Conservation (phyloP, 2,329 filamentous ascomycete species). For the Achaetomium macrosporum region DNA sequence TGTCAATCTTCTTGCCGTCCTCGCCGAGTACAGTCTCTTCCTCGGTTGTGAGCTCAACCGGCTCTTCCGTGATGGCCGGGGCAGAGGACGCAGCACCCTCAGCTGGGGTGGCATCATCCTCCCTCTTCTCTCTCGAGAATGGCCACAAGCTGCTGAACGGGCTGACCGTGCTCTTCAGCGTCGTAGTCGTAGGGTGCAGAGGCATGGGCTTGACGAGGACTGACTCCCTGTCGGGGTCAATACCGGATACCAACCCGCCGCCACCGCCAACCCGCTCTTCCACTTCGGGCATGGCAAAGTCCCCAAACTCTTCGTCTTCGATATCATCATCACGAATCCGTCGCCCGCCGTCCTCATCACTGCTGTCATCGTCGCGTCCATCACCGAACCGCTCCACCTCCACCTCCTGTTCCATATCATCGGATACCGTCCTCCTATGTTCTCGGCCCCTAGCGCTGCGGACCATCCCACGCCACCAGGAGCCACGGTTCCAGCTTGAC, state of each 20-base stretch:
- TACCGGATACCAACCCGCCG: constrained; percentile 17
- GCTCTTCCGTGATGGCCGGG: constrained; percentile 29
- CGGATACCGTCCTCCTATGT: constrained; percentile 5
- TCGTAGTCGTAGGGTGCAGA: constrained; percentile 37
- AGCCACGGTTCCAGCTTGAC: constrained; percentile 30
- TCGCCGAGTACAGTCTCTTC: constrained; percentile 31
- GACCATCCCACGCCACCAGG: constrained; percentile 34
- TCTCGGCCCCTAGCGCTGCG: constrained; percentile 16
- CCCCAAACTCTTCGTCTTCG: constrained; percentile 61
- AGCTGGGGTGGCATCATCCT: constrained; percentile 25
- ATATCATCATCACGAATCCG: constrained; percentile 47
- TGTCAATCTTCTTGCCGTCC: constrained; percentile 38
- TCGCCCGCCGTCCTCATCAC: constrained; percentile 39
- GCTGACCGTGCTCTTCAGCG: constrained; percentile 24
- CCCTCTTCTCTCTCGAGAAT: constrained; percentile 40
- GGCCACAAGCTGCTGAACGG: constrained; percentile 52
- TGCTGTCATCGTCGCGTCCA: constrained; percentile 29
- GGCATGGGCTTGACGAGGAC: constrained; percentile 51
- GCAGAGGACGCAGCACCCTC: constrained; percentile 24
- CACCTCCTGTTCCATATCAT: constrained; percentile 12
- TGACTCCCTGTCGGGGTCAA: constrained; percentile 32
- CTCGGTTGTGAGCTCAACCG: constrained; percentile 18
- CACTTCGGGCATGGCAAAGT: constrained; percentile 60
- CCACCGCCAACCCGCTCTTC: constrained; percentile 14
- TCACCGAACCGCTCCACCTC: constrained; percentile 32